Base-by-base conservation (phyloP, 257 asterid species). In the Jaltomata sinuosa region DNA sequence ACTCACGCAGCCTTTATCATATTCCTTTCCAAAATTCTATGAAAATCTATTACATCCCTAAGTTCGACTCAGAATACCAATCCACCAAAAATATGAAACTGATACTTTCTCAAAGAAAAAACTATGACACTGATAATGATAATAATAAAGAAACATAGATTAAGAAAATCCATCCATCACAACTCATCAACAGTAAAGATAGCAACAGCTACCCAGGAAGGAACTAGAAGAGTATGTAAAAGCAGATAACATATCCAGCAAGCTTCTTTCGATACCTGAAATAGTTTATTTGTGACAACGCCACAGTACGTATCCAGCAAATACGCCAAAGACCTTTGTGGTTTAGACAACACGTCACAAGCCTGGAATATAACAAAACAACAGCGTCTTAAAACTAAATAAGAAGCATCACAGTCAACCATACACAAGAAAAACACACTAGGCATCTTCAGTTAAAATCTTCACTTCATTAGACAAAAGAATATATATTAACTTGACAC, bases 301-400 rank as follows among this genome's bases (percentile, higher is more conserved):
- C 93, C 83, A 79, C 97, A 96, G 84, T 94, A 94, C 32, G 90
- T 79, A 86, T 96, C 98, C 83, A 96, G 97, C 89, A 96, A 90
- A 89, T 93, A 92, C 61, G 99, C 98, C 91, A 96, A 89, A 72
- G 99, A 96, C 89, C 93, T 96, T 85, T 96, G 99, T 25, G 98
- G 97, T 90, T 96, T 96, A 45, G 92, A 89, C 89, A 94, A 84
- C 36, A 93, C 84, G 71, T 96, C 98, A 87, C 98, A 96, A 59
- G 97, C 97, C 99, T 96, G 92, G 87, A 89, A 90, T 19, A 84
- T 32, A 86, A 40, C 31, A 85, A 50, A 55, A 55, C 64, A 89
- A 80, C 38, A 86, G 31, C 27, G 27, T 83, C 85, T 69, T 87
- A 16, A 52, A 61, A 83, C 61, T 8, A 84, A 42, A 84, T 67